Evolutionary conservation across 2,329 filamentous ascomycete genomes (phyloP).

Genomic region (Paecilomyces niveus): DNA sequence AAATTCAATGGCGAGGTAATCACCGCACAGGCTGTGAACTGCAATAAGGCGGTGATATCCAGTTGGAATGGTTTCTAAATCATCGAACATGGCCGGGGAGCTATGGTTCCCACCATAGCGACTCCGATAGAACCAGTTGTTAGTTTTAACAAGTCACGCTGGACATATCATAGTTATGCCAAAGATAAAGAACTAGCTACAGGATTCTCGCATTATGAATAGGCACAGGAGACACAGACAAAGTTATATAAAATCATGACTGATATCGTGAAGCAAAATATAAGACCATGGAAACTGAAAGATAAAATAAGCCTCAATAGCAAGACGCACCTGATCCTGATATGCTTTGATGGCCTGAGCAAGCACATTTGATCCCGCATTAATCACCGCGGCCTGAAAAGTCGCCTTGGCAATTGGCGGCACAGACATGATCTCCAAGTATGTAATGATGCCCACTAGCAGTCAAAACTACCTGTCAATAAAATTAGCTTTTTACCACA

Average conservation of each 20-base stretch:
- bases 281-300: background rate
- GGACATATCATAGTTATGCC: background rate
- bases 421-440: constrained; percentile 13
- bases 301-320: constrained; percentile 7
- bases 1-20: constrained; percentile 52
- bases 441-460: background rate
- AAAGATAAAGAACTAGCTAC: no score
- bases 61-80: constrained; percentile 37
- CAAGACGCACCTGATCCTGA: constrained; percentile 33
- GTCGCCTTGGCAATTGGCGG: constrained; percentile 49
- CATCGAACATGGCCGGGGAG: background rate
- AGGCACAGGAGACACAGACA: no score
- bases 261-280: background rate
- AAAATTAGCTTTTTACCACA: background rate
- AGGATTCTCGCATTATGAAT: no score
- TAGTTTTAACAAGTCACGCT: background rate
- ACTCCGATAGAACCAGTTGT: background rate
- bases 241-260: no score
- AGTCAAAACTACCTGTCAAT: background rate
- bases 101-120: background rate
- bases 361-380: constrained; percentile 48
- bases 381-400: constrained; percentile 47
- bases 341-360: constrained; percentile 50
- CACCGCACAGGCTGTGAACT: constrained; percentile 49
- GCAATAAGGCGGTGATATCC: constrained; percentile 43